Evolutionary conservation across 2,329 filamentous ascomycete genomes (phyloP), one percentile per base, ranked within the genome.

Genomic region (Furcasterigmium sp.): DNA sequence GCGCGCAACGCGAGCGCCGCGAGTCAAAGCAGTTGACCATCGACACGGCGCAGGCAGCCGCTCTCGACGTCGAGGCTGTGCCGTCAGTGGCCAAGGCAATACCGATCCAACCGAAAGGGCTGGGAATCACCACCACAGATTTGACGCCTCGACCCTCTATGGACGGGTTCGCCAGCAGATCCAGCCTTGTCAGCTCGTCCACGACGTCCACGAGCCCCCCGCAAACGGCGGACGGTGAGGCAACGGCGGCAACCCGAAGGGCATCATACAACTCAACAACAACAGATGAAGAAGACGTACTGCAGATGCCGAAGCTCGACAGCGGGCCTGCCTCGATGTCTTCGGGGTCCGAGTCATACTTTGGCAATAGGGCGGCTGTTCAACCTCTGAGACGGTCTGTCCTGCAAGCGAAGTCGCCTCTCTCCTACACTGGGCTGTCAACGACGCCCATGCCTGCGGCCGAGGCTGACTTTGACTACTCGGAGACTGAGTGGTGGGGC

Each of bases 401-500:
- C 34, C 74, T 72, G 49, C 70, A 73, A 39, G 69, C 76, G 44
- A 82, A 81, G 51, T 83, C 80, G 1, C 80, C 80, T 0, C 57
- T 84, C 5, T 80, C 78, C 0, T 70, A 80, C 13, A 71, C 68
- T 10, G 73, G 75, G 2, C 59, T 79, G 4, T 65, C 76, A 2
- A 66, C 70, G 3, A 72, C 70, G 36, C 66, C 75, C 14, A 55
- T 76, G 8, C 64, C 69, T 9, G 56, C 63, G 13, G 60, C 65
- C 54, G 83, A 71, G 46, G 62, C 66, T 10, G 82, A 84, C 46
- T 93, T 89, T 84, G 88, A 95, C 65, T 96, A 97, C 59, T 81
- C 84, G 34, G 91, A 96, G 68, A 98, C 93, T 1, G 91, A 93
- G 56, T 95, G 88, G 83, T 98, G 93, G 91, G 93, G 93, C 1